A percentile compares a stretch with the other conserved stretches of the same genome.
Evolutionary conservation across 2,329 filamentous ascomycete genomes (phyloP).

Genomic region (Neofusicoccum cordaticola): DNA sequence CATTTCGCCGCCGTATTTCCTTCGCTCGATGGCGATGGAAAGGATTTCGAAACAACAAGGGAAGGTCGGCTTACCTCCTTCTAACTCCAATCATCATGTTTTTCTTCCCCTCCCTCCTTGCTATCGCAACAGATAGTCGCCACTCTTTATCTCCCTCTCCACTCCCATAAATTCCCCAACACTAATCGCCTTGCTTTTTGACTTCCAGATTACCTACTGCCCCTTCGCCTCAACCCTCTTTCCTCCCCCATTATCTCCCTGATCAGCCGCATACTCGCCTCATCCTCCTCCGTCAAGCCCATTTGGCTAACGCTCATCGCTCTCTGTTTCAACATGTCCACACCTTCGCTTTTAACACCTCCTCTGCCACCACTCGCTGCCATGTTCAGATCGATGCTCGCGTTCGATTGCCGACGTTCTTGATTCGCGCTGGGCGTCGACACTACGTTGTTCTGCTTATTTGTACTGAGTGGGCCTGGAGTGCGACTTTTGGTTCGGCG

Average conservation of each 20-base stretch:
- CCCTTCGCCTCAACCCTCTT: slow-evolving; percentile 28
- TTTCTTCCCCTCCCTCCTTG: background rate
- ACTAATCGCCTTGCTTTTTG: background rate
- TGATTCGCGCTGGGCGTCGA: background rate
- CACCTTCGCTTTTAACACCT: slow-evolving; percentile 23
- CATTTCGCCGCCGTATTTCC: slow-evolving; percentile 1
- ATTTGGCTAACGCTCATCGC: slow-evolving; percentile 23
- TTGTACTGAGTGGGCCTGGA: background rate
- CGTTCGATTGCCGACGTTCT: slow-evolving; percentile 18
- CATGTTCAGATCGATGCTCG: background rate
- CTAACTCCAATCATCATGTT: background rate
- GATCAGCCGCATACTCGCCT: slow-evolving; percentile 30
- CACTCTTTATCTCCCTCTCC: no score
- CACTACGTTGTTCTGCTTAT: background rate
- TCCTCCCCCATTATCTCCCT: slow-evolving; percentile 31
- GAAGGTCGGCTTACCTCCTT: background rate
- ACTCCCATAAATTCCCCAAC: background rate
- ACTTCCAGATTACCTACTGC: slow-evolving; percentile 1
- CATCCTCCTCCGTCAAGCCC: slow-evolving; percentile 26
- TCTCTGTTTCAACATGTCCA: slow-evolving; percentile 31
- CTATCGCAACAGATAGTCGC: no score
- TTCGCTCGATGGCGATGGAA: background rate
- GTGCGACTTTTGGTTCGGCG: slow-evolving; percentile 26
- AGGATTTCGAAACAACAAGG: background rate
- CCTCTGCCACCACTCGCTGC: slow-evolving; percentile 18